These are phyloP conservation scores for Clavariopsis aquatica DNA, from an alignment of 495 filamentous ascomycete species.

Conservation along the genomic window DNA sequence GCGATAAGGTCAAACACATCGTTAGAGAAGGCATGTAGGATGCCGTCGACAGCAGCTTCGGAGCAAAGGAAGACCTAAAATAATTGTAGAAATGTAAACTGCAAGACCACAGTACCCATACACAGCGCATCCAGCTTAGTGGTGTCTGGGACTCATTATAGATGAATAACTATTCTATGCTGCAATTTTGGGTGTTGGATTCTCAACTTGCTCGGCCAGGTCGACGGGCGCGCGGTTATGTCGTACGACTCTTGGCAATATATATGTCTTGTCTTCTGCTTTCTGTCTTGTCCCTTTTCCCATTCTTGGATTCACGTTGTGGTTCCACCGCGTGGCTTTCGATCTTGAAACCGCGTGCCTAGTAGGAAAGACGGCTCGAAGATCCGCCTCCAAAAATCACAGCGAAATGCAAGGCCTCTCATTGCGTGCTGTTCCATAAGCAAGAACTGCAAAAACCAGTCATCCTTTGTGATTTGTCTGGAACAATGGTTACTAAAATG, in stretches of 20 bases:
- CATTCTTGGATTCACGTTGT: background rate
- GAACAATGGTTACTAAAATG: too few species aligned
- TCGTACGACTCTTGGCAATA: slow-evolving; percentile 4
- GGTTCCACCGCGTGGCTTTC: background rate
- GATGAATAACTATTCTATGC: background rate
- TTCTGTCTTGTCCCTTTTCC: background rate
- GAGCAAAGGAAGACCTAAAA: background rate
- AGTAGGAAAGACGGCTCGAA: background rate
- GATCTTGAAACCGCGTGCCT: background rate
- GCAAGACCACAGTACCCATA: background rate
- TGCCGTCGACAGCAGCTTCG: background rate
- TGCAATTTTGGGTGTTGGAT: slow-evolving; percentile 26
- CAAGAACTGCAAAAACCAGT: too few species aligned
- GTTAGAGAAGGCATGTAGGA: background rate
- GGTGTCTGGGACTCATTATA: background rate
- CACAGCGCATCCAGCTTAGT: background rate
- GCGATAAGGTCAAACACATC: background rate
- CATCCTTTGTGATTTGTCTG: too few species aligned
- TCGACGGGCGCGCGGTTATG: background rate
- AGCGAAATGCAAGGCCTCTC: background rate
- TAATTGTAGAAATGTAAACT: background rate
- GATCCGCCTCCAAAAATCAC: background rate
- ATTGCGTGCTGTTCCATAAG: too few species aligned
- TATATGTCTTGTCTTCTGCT: background rate
- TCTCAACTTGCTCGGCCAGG: slow-evolving; percentile 3